Base-by-base conservation (phyloP, 768 basidiomycete genomes). In the Tulasnella sp. region DNA sequence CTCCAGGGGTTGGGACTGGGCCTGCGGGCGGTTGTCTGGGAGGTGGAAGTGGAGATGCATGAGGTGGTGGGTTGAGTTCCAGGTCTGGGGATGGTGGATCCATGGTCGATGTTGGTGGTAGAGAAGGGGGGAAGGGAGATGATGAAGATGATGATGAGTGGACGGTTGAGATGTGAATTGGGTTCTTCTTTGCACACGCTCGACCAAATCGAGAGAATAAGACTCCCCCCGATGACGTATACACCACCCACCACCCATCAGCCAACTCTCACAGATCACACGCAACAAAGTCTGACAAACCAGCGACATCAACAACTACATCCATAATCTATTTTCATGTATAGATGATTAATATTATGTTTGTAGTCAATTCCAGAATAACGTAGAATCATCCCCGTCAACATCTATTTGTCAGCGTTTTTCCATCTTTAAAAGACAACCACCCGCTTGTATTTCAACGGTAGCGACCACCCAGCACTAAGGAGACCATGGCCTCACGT, bases 41-140 rank as follows among this genome's bases (percentile, higher is more conserved):
- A 14, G 71, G 52, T 40, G 78, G 37, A 77, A 37, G 49, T 54
- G 78, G 81, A 71, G 79, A 81, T 34, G 78, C 77, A 72, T 64
- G 79, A 79, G 78, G 19, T 58, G 76, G 70, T 25, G 36, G 64
- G 36, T 74, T 40, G 36, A 68, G 39, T 40, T 38, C 54, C 29
- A 25, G 72, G 36, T 40, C 34, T 70, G 78, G 42, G 71, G 77
- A 67, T 29, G 76, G 79, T 76, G 49, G 25, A 72, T 70, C 29
- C 77, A 49, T 42, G 54, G 54, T 22, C 22, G 52, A 42, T 54
- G 69, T n/a, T 69, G 67, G 75, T 68, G 25, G 69, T 34, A 49
- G 72, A 25, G 69, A 45, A 15, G 52, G 40, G 38, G 69, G 75
- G 17, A 74, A 29, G 38, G 36, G 72, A 42, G 54, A 29, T 54